Percentiles rank a stretch among this genome's conserved stretches.
These are phyloP conservation scores for Hyaloscypha bicolor DNA, from an alignment of 495 filamentous ascomycete species.

Conservation along the genomic window DNA sequence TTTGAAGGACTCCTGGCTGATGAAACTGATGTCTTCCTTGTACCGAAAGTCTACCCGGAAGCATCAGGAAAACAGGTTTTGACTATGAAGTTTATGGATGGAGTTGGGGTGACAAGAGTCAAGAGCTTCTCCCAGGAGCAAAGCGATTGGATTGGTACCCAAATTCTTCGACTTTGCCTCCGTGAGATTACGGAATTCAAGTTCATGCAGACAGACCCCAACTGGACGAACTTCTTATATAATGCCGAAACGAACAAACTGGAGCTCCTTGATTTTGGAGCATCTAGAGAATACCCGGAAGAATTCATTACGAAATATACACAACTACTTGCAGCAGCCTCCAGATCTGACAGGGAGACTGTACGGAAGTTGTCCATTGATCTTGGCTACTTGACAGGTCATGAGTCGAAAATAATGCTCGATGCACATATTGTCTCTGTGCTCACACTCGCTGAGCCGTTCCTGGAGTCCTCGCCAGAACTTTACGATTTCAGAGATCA, in stretches of 20 bases:
- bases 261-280: slow-evolving; percentile 95
- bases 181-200: slow-evolving; percentile 90
- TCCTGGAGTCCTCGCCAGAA: slow-evolving; percentile 71
- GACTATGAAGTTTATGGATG: slow-evolving; percentile 89
- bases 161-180: slow-evolving; percentile 89
- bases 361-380: slow-evolving; percentile 73
- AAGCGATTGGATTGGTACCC: slow-evolving; percentile 89
- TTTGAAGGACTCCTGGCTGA: slow-evolving; percentile 73
- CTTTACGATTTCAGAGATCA: slow-evolving; percentile 91
- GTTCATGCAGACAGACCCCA: slow-evolving; percentile 99
- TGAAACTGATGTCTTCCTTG: slow-evolving; percentile 71
- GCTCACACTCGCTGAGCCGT: slow-evolving; percentile 89
- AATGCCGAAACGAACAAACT: slow-evolving; percentile 72
- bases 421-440: slow-evolving; percentile 84
- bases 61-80: slow-evolving; percentile 86
- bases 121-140: slow-evolving; percentile 74
- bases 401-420: slow-evolving; percentile 79
- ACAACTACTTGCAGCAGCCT: slow-evolving; percentile 73
- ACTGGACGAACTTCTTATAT: slow-evolving; percentile 99
- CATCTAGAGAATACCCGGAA: slow-evolving; percentile 80
- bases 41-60: slow-evolving; percentile 76
- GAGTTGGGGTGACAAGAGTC: slow-evolving; percentile 84
- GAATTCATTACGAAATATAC: slow-evolving; percentile 81
- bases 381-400: slow-evolving; percentile 90
- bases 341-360: slow-evolving; percentile 61